These are phyloP conservation scores for Pleurotus salmoneostramineus DNA, from an alignment of 768 basidiomycete genomes.

Conservation along the genomic window DNA sequence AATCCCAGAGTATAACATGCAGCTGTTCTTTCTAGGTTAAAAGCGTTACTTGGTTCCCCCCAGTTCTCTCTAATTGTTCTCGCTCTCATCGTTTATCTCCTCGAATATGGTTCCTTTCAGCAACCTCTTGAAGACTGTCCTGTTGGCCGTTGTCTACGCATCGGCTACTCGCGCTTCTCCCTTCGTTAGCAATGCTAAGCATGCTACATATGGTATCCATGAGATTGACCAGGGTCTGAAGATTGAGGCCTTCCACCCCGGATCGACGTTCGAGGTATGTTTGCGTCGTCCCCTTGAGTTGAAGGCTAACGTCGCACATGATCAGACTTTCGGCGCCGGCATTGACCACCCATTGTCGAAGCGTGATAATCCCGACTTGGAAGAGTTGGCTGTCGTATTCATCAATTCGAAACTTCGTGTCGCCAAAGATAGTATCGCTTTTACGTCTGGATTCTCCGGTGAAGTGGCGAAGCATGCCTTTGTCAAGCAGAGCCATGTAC, in stretches of 20 bases:
- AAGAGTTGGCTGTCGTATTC: constrained; percentile 22
- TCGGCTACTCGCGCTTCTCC: constrained; percentile 22
- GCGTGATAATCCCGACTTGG: constrained; percentile 16
- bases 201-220: constrained; percentile 26
- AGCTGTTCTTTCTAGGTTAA: too few species aligned
- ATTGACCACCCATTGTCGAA: constrained; percentile 25
- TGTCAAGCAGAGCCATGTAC: constrained; percentile 23
- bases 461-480: constrained; percentile 22
- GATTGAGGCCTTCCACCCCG: constrained; percentile 32
- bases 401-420: constrained; percentile 20
- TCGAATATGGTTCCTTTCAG: constrained; percentile 19
- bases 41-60: too few species aligned
- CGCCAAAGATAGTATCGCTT: constrained; percentile 14
- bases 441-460: constrained; percentile 22
- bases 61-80: too few species aligned
- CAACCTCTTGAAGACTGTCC: constrained; percentile 25
- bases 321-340: constrained; percentile 25
- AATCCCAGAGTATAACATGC: too few species aligned
- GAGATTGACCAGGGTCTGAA: constrained; percentile 23
- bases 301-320: background rate
- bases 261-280: constrained; percentile 29
- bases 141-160: constrained; percentile 24
- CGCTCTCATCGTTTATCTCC: too few species aligned
- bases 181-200: constrained; percentile 21
- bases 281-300: background rate